These are phyloP conservation scores for Eimeria acervulina DNA, from an alignment of 169 alveolate genomes.

Conservation along the genomic window DNA sequence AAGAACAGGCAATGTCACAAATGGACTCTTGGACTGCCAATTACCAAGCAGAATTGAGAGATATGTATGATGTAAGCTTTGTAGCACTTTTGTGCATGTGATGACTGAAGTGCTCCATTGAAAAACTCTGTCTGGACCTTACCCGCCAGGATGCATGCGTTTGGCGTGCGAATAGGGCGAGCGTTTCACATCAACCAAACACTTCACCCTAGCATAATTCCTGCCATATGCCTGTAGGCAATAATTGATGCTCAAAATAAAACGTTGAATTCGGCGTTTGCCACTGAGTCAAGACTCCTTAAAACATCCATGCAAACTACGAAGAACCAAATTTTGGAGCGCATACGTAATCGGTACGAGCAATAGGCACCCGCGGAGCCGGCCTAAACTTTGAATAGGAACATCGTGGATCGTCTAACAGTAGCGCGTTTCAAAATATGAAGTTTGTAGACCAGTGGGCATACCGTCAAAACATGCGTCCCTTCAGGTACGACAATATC, in stretches of 20 bases:
- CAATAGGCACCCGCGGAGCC: not conserved
- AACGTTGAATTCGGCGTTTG: not conserved
- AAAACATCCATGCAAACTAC: conserved; percentile 62
- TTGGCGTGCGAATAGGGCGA: not conserved
- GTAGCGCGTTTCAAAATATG: not conserved
- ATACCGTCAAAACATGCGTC: not conserved
- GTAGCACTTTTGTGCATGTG: not conserved
- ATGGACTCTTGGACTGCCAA: not conserved
- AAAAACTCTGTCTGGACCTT: not conserved
- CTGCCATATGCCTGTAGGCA: not conserved
- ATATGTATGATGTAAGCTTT: conserved; percentile 45
- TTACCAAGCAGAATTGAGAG: not conserved
- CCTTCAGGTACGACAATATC: conserved; percentile 13
- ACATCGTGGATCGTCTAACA: not conserved
- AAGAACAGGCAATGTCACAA: conserved; percentile 22
- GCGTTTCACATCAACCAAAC: not conserved
- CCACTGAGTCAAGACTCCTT: conserved; percentile 50
- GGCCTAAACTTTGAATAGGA: not conserved
- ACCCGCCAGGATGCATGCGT: not conserved
- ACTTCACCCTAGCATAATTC: not conserved
- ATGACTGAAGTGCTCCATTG: not conserved
- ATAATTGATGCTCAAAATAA: conserved; percentile 49
- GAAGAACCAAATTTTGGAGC: conserved; percentile 43
- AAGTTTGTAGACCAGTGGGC: not conserved
- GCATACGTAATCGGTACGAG: conserved; percentile 29